These are phyloP conservation scores for Pterocarpus santalinus DNA, from an alignment of 306 rosid genomes.

Conservation along the genomic window DNA sequence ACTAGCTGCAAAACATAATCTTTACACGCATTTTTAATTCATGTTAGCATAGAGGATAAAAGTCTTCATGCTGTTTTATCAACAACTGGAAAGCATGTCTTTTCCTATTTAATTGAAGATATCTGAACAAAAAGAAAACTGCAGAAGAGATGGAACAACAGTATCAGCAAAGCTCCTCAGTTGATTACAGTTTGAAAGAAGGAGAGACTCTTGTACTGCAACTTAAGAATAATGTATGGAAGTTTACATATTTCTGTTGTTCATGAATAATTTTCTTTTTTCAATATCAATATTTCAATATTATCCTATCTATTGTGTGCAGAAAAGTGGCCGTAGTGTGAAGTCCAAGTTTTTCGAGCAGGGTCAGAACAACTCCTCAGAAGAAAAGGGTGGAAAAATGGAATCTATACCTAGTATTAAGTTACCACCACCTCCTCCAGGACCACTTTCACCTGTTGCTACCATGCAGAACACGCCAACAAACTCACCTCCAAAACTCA, in stretches of 20 bases:
- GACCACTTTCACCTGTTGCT: slow-evolving; percentile 66
- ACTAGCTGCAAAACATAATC: slow-evolving; percentile 23
- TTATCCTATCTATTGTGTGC: slow-evolving; percentile 46
- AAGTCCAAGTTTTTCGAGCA: slow-evolving; percentile 75
- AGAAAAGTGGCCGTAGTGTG: slow-evolving; percentile 65
- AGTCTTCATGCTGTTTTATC: slow-evolving; percentile 1
- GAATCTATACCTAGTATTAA: slow-evolving; percentile 63
- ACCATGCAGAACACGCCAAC: slow-evolving; percentile 56
- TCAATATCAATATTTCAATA: slow-evolving; percentile 12
- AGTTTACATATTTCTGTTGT: slow-evolving; percentile 38
- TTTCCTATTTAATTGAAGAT: slow-evolving; percentile 57
- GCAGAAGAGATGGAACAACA: slow-evolving; percentile 98
- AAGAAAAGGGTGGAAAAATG: slow-evolving; percentile 67
- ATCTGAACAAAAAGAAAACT: slow-evolving; percentile 90
- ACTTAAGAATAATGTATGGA: slow-evolving; percentile 71
- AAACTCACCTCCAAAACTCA: slow-evolving; percentile 65
- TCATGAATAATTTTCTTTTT: background rate
- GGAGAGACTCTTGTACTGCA: slow-evolving; percentile 93
- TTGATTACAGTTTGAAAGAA: slow-evolving; percentile 95
- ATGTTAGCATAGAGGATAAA: slow-evolving; percentile 13
- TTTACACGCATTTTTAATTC: slow-evolving; percentile 26
- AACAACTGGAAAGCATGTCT: background rate
- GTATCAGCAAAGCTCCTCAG: slow-evolving; percentile 81
- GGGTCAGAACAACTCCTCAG: slow-evolving; percentile 58
- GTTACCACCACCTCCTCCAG: slow-evolving; percentile 92